phyloP scores from a whole-genome alignment of 1,284 basidiomycete species.

The Baeospora myosura region DNA sequence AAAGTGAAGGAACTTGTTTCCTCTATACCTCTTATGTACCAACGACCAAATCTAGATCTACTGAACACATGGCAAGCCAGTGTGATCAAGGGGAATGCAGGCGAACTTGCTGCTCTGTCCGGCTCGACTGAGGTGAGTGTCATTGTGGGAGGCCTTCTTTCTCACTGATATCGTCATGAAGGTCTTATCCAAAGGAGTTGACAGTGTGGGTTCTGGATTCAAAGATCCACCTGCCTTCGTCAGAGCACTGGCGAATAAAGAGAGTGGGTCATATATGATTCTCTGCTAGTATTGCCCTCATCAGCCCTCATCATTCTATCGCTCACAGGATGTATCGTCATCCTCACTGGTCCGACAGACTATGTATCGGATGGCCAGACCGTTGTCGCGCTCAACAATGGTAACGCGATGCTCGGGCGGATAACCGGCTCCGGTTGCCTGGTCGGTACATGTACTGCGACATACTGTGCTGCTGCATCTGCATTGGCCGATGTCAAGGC shows the following conservation, averaged over 20 bases:
- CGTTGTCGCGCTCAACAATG: constrained; percentile 70
- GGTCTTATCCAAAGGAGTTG: constrained; percentile 83
- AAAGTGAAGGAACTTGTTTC: constrained; percentile 26
- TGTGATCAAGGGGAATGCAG: constrained; percentile 94
- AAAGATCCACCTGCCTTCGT: constrained; percentile 71
- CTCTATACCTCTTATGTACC: constrained; percentile 5
- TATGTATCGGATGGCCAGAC: constrained; percentile 80
- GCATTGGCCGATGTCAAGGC: constrained; percentile 13
- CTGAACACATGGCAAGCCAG: constrained; percentile 83
- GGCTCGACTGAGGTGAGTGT: constrained; percentile 61
- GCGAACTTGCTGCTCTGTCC: constrained; percentile 77
- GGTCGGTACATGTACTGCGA: constrained; percentile 69
- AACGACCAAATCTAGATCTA: constrained; percentile 41
- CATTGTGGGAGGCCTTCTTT: background rate
- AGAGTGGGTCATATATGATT: constrained; percentile 48
- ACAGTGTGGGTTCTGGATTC: constrained; percentile 75
- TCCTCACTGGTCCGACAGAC: constrained; percentile 78
- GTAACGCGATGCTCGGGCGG: constrained; percentile 65
- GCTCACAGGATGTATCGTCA: constrained; percentile 66
- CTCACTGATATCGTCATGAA: constrained; percentile 19
- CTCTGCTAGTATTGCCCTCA: background rate
- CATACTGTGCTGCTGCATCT: constrained; percentile 66
- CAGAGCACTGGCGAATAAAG: constrained; percentile 61
- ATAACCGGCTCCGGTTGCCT: constrained; percentile 93
- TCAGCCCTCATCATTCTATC: background rate